A percentile compares a stretch with the other conserved stretches of the same genome.
Evolutionary conservation across 148 eudicot species (phyloP).

Genomic region (Mesembryanthemum crystallinum): DNA sequence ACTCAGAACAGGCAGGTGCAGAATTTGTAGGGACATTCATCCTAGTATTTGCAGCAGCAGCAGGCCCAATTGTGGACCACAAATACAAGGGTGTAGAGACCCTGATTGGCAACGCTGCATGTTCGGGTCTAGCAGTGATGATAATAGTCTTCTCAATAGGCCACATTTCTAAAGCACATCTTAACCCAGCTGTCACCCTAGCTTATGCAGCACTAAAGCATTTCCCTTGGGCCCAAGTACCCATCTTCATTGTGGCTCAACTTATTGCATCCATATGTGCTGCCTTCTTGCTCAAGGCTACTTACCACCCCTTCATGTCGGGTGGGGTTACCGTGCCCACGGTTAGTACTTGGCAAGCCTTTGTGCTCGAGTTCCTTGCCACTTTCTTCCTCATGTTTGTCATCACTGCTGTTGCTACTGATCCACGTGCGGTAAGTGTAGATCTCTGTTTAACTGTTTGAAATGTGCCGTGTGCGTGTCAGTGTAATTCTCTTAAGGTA

Average conservation of each 20-base stretch:
- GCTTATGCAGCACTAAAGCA: conserved; percentile 35
- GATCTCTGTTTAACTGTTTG: background rate
- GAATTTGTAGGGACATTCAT: conserved; percentile 44
- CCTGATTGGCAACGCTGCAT: conserved; percentile 40
- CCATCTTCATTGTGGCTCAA: conserved; percentile 33
- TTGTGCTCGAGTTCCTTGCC: conserved; percentile 36
- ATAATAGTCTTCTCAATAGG: conserved; percentile 32
- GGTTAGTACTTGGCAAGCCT: conserved; percentile 28
- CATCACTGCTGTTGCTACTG: conserved; percentile 44
- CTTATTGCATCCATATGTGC: conserved; percentile 31
- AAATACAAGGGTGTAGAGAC: conserved; percentile 31
- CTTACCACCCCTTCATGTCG: conserved; percentile 35
- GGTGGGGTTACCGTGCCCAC: conserved; percentile 38
- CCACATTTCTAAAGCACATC: conserved; percentile 44
- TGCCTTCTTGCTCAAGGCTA: conserved; percentile 32
- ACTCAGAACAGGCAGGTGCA: conserved; percentile 27
- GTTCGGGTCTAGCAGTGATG: conserved; percentile 39
- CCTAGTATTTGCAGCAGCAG: conserved; percentile 40
- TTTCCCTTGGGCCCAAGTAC: conserved; percentile 43
- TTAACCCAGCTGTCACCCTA: conserved; percentile 38
- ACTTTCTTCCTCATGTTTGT: conserved; percentile 44
- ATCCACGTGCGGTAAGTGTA: conserved; percentile 35
- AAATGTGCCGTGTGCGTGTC: background rate
- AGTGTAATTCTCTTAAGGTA: no score
- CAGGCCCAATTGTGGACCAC: conserved; percentile 42